A percentile compares a stretch with the other conserved stretches of the same genome.
Conservation (phyloP, 352 stramenopile genomes). For the Pythium guiyangense region DNA sequence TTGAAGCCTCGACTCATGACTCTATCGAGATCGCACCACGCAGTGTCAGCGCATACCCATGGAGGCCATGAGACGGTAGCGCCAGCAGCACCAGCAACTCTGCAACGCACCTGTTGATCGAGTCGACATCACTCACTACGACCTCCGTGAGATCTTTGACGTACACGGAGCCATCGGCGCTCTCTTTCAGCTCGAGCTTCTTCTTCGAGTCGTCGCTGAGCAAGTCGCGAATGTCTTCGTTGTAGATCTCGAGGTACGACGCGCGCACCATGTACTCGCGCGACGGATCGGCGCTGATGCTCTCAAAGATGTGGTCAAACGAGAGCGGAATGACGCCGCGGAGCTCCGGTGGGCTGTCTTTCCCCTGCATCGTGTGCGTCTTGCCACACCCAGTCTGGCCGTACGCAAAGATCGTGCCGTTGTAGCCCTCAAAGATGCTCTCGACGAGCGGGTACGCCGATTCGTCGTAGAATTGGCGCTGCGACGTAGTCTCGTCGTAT, state of each 20-base stretch:
- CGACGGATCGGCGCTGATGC: slow-evolving; percentile 59
- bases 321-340: slow-evolving; percentile 79
- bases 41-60: not conserved
- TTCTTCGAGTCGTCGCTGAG: slow-evolving; percentile 78
- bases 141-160: slow-evolving; percentile 89
- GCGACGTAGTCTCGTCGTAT: slow-evolving; percentile 81
- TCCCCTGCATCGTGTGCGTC: slow-evolving; percentile 84
- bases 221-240: slow-evolving; percentile 92
- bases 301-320: slow-evolving; percentile 87
- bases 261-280: slow-evolving; percentile 81
- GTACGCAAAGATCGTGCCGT: slow-evolving; percentile 87
- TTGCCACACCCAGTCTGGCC: slow-evolving; percentile 88
- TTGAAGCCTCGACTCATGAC: slow-evolving; percentile 84
- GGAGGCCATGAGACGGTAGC: not conserved
- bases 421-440: slow-evolving; percentile 89
- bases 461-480: slow-evolving; percentile 86
- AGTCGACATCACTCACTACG: slow-evolving; percentile 67
- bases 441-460: slow-evolving; percentile 85
- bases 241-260: slow-evolving; percentile 95
- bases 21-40: not conserved
- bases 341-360: slow-evolving; percentile 66
- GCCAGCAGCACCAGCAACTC: not conserved
- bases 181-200: slow-evolving; percentile 84
- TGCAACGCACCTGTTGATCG: slow-evolving; percentile 50
- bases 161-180: slow-evolving; percentile 74